Conservation (phyloP, 2,329 filamentous ascomycete species). For the Phaeophleospora eucalypticola region DNA sequence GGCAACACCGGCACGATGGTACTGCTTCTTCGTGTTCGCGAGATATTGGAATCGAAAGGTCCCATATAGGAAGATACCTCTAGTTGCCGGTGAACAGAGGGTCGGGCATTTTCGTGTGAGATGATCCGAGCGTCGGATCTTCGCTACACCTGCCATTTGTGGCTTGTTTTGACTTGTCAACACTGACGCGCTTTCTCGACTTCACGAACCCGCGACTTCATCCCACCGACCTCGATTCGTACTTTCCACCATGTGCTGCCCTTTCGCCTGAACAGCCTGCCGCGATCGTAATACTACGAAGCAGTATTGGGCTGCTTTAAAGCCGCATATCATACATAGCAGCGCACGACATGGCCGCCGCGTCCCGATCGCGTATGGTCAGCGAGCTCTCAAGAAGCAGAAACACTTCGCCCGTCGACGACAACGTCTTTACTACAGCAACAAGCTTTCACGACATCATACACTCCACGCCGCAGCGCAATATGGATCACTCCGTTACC, state of each 20-base stretch:
- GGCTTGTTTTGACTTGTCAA: background rate
- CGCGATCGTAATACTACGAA: background rate
- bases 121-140: background rate
- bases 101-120: background rate
- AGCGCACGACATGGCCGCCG: background rate
- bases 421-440: slow-evolving; percentile 17
- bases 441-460: slow-evolving; percentile 21
- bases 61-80: no score
- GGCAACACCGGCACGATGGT: no score
- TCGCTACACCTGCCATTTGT: background rate
- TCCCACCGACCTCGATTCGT: no score
- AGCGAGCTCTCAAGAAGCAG: background rate
- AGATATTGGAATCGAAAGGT: no score
- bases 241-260: no score
- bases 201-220: no score
- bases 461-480: slow-evolving; percentile 21
- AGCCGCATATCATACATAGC: background rate
- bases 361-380: background rate
- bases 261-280: no score
- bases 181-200: background rate
- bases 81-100: no score
- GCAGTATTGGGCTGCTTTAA: background rate
- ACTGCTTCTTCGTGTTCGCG: no score
- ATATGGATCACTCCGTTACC: slow-evolving; percentile 1
- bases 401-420: background rate